Evolutionary conservation across 331 rosid genomes (phyloP).

Genomic region (Pyracantha coccinea): DNA sequence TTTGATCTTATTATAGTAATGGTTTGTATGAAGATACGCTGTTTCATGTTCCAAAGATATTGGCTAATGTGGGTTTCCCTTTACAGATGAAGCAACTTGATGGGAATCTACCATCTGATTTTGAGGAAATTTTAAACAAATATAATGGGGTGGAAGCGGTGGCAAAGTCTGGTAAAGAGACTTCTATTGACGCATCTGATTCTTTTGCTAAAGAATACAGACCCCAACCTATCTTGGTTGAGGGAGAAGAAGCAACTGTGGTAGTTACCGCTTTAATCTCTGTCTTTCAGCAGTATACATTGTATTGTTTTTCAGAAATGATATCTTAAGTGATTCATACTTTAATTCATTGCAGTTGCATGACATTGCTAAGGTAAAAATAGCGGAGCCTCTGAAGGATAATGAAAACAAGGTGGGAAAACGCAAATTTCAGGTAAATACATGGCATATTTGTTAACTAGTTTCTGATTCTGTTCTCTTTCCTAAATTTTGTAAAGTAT

Average conservation of each 20-base stretch:
- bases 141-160: constrained; percentile 27
- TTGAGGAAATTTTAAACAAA: constrained; percentile 46
- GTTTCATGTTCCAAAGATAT: not conserved
- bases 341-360: constrained; percentile 27
- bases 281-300: constrained; percentile 6
- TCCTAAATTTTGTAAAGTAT: not conserved
- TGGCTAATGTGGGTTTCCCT: constrained; percentile 22
- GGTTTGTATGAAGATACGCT: not conserved
- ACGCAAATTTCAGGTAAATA: constrained; percentile 47
- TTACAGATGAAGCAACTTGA: constrained; percentile 65
- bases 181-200: constrained; percentile 13
- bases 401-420: constrained; percentile 34
- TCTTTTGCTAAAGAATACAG: constrained; percentile 16
- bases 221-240: constrained; percentile 24
- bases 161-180: constrained; percentile 25
- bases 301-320: not conserved
- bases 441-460: not conserved
- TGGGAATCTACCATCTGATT: constrained; percentile 43
- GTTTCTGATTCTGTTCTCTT: not conserved
- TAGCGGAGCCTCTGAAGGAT: constrained; percentile 35
- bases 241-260: constrained; percentile 30
- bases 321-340: not conserved
- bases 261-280: constrained; percentile 31
- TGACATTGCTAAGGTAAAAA: constrained; percentile 18
- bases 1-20: not conserved